Percentiles rank a stretch among this genome's conserved stretches.
These are phyloP conservation scores for Ophiostoma quercus DNA, from an alignment of 2,329 filamentous ascomycete species.

Conservation along the genomic window DNA sequence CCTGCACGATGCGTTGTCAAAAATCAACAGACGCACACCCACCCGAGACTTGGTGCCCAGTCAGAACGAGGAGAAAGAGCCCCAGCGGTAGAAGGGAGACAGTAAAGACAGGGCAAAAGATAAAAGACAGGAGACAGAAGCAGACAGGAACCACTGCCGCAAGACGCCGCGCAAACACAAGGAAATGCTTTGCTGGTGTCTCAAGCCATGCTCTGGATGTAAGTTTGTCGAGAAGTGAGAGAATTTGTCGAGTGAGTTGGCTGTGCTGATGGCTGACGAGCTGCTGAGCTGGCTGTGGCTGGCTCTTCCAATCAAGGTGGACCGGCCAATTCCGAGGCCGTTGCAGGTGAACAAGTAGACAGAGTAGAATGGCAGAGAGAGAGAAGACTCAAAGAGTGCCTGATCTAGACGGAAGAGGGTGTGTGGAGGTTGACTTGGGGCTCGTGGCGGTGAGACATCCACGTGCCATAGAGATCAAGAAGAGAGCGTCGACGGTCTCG, in stretches of 20 bases:
- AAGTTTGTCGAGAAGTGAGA: background rate
- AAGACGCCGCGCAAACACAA: constrained; percentile 8
- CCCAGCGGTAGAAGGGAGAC: background rate
- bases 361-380: background rate
- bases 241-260: background rate
- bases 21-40: constrained; percentile 13
- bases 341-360: too few species aligned
- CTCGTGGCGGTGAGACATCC: constrained; percentile 23
- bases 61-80: constrained; percentile 1
- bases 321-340: constrained; percentile 1
- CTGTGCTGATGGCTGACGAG: background rate
- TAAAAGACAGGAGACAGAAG: background rate
- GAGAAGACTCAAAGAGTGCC: background rate
- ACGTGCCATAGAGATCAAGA: constrained; percentile 17
- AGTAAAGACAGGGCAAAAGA: too few species aligned
- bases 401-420: constrained; percentile 7
- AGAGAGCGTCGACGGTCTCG: background rate
- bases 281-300: background rate
- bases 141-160: constrained; percentile 3
- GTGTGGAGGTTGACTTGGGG: constrained; percentile 14
- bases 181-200: background rate
- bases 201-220: constrained; percentile 3
- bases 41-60: constrained; percentile 4
- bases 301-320: constrained; percentile 14
- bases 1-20: constrained; percentile 29